A percentile compares a stretch with the other conserved stretches of the same genome.
Conservation (phyloP, 768 basidiomycete species). For the Tremella mesenterica region DNA sequence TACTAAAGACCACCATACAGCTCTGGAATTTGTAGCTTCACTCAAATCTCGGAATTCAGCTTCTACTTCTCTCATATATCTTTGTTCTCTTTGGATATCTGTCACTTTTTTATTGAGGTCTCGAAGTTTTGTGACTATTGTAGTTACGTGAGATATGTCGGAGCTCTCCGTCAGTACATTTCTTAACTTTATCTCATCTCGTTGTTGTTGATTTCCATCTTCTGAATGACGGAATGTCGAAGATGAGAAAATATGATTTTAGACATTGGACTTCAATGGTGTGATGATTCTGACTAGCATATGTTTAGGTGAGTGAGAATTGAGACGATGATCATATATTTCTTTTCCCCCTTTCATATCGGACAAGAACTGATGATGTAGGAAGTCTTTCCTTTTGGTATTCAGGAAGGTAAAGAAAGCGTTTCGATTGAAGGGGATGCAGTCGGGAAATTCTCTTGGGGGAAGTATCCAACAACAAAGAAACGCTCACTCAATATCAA, state of each 20-base stretch:
- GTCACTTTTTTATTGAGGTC: conserved; percentile 90
- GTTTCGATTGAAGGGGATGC: too few relatives aligned
- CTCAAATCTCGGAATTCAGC: conserved; percentile 78
- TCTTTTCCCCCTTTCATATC: too few relatives aligned
- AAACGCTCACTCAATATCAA: conserved; percentile 58
- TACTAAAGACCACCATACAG: conserved; percentile 86
- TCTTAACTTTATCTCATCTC: not conserved
- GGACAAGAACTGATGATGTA: too few relatives aligned
- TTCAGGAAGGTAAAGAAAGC: too few relatives aligned
- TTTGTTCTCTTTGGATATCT: conserved; percentile 88
- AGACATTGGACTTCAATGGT: not conserved
- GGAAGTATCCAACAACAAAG: not conserved
- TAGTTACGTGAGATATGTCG: conserved; percentile 41
- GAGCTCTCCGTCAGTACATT: conserved; percentile 15
- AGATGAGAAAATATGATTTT: not conserved
- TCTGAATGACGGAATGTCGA: not conserved
- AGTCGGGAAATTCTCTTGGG: not conserved
- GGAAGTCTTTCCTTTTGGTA: too few relatives aligned
- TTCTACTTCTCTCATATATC: conserved; percentile 95
- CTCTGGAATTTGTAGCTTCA: conserved; percentile 79
- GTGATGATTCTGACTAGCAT: too few relatives aligned
- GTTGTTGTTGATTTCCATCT: not conserved
- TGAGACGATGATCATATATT: not conserved
- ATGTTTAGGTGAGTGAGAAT: not conserved
- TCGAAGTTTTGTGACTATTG: conserved; percentile 54